Base-by-base conservation (phyloP, 163 green algal species). In the Scenedesmus sp. region DNA sequence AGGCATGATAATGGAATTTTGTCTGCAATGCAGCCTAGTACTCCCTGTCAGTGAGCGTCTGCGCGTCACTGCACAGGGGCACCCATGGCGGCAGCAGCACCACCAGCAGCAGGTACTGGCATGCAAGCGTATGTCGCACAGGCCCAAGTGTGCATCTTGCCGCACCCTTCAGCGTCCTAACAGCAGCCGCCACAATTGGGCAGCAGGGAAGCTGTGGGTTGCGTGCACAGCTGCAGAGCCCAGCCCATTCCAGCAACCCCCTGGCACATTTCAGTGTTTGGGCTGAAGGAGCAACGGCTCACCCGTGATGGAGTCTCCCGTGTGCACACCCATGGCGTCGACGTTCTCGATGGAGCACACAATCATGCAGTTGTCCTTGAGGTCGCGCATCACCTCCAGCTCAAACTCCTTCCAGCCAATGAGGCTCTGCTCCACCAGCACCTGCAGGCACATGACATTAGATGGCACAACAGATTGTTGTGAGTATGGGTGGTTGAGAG, bases 321-420 rank as follows among this genome's bases (percentile, higher is more conserved):
- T 99, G 96, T 99, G 98, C 85, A 99, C 98, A 82, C 98, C 98
- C 98, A 99, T 99, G 91, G 98, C 98, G 96, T 99, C 98, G 26
- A 99, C 96, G 94, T 99, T 99, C 95, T 99, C 98, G 92, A 99
- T 99, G 91, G 97, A 99, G 96, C 98, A 99, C 90, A 99, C 98
- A 94, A 99, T 99, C 92, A 99, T 97, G 13, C 98, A 96, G 95
- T 99, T 99, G 97, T 99, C 98, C 34, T 96, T 97, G 84, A 99
- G 93, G 96, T 99, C 98, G 67, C 98, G 96, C 98, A 99, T 99
- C 59, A 99, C 98, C 96, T 99, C 98, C 92, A 99, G 96, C 97
- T 99, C 98, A 93, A 97, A 99, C 96, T 99, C 98, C 97, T 99
- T 99, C 98, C 98, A 99, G 55, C 98, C 98, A 86, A 99, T 96